Conservation (phyloP, 2,329 filamentous ascomycete species). For the Neofusicoccum sp. region DNA sequence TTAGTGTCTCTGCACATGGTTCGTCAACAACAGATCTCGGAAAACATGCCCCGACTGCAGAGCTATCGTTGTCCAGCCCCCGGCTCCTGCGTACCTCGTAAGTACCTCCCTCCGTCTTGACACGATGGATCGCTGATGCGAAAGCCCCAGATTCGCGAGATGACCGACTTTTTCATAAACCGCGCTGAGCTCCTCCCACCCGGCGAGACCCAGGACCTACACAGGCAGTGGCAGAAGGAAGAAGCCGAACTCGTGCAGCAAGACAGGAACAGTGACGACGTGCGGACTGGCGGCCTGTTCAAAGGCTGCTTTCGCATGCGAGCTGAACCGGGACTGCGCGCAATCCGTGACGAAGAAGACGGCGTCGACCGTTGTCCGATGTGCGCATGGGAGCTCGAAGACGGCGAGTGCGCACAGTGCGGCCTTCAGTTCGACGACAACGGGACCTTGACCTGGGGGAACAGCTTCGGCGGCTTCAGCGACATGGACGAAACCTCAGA, state of each 20-base stretch:
- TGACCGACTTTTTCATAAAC: constrained; percentile 62
- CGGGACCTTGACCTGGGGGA: constrained; percentile 37
- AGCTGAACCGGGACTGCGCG: constrained; percentile 26
- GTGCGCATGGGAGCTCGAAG: constrained; percentile 64
- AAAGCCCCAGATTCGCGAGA: constrained; percentile 52
- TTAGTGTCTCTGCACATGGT: constrained; percentile 59
- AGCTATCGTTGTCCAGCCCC: constrained; percentile 55
- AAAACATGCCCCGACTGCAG: constrained; percentile 71
- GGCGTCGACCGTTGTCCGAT: constrained; percentile 61
- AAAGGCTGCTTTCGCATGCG: constrained; percentile 55
- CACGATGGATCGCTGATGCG: constrained; percentile 41
- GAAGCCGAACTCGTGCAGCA: constrained; percentile 59
- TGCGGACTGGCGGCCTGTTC: constrained; percentile 58
- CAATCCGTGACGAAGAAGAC: constrained; percentile 46
- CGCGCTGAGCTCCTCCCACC: constrained; percentile 60
- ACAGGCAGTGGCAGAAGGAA: constrained; percentile 56
- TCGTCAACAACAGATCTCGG: constrained; percentile 52
- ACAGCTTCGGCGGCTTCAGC: constrained; percentile 38
- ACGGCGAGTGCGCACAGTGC: constrained; percentile 57
- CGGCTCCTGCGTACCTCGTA: constrained; percentile 62
- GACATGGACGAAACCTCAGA: constrained; percentile 46
- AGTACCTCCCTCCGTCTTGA: not conserved
- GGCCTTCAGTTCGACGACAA: constrained; percentile 51
- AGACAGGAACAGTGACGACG: constrained; percentile 56
- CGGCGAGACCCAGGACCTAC: constrained; percentile 63